phyloP scores from a whole-genome alignment of 1,139 yeast species.

The Geotrichum cucujoidarum region DNA sequence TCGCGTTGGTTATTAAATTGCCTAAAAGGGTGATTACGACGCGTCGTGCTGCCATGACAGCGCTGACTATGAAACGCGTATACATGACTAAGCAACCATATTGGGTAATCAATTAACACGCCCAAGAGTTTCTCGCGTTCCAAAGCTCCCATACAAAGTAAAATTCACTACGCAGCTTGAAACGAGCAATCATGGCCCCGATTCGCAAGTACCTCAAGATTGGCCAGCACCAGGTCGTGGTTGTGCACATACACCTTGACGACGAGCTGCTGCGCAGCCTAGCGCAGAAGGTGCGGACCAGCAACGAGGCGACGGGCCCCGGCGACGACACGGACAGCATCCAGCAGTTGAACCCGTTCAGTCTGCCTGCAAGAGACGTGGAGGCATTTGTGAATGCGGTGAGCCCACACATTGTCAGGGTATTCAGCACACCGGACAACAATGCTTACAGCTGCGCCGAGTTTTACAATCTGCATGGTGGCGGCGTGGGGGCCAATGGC shows the following conservation, averaged over 20 bases:
- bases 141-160: not conserved
- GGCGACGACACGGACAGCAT: slow-evolving; percentile 17
- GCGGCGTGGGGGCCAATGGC: not conserved
- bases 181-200: slow-evolving; percentile 16
- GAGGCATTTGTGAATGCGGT: slow-evolving; percentile 6
- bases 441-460: slow-evolving; percentile 13
- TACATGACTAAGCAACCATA: not conserved
- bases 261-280: slow-evolving; percentile 10
- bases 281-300: slow-evolving; percentile 14
- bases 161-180: not conserved
- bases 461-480: slow-evolving; percentile 9
- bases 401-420: slow-evolving; percentile 13
- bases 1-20: slow-evolving; percentile 8
- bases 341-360: slow-evolving; percentile 11
- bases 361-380: slow-evolving; percentile 13
- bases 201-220: slow-evolving; percentile 15
- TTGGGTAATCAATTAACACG: no score
- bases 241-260: slow-evolving; percentile 14
- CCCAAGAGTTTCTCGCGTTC: not conserved
- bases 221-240: slow-evolving; percentile 6
- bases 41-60: slow-evolving; percentile 9
- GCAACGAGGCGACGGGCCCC: not conserved
- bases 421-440: slow-evolving; percentile 9
- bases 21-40: slow-evolving; percentile 7
- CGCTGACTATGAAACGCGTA: slow-evolving; percentile 1